Conservation (phyloP, 495 filamentous ascomycete species). For the Patellaria atrata region DNA sequence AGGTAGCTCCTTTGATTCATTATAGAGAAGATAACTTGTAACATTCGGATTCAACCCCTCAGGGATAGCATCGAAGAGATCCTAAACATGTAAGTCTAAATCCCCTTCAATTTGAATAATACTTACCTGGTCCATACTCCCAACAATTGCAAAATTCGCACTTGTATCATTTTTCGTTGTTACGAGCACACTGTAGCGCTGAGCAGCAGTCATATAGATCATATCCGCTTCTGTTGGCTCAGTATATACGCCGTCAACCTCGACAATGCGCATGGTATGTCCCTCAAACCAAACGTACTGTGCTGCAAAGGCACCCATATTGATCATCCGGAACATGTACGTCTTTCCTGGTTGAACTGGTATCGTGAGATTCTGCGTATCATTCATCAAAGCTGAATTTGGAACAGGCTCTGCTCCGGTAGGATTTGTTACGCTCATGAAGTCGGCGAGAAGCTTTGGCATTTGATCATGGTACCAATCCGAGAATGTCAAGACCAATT, state of each 20-base stretch:
- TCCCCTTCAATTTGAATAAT: neutral
- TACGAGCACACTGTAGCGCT: conserved; percentile 54
- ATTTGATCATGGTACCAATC: conserved; percentile 27
- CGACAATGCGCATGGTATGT: conserved; percentile 49
- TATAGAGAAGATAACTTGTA: conserved; percentile 69
- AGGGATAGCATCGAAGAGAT: conserved; percentile 55
- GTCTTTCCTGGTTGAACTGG: conserved; percentile 57
- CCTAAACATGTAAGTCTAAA: conserved; percentile 33
- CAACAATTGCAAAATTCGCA: conserved; percentile 60
- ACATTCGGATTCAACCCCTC: conserved; percentile 54
- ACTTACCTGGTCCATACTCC: conserved; percentile 38
- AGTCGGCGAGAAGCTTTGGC: conserved; percentile 29
- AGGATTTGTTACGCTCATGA: conserved; percentile 36
- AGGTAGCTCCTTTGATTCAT: conserved; percentile 43
- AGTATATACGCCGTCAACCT: conserved; percentile 59
- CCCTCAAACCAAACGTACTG: conserved; percentile 34
- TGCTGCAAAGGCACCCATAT: conserved; percentile 37
- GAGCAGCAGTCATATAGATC: conserved; percentile 51
- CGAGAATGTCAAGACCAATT: conserved; percentile 19
- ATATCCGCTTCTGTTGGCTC: conserved; percentile 42
- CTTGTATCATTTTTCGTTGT: conserved; percentile 38
- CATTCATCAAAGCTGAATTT: conserved; percentile 40
- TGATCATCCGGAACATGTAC: conserved; percentile 64
- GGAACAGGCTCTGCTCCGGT: conserved; percentile 43
- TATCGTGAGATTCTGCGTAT: conserved; percentile 42